Evolutionary conservation across 768 basidiomycete species (phyloP), one percentile per base, ranked within the genome.

Genomic region (Suillus clintonianus): DNA sequence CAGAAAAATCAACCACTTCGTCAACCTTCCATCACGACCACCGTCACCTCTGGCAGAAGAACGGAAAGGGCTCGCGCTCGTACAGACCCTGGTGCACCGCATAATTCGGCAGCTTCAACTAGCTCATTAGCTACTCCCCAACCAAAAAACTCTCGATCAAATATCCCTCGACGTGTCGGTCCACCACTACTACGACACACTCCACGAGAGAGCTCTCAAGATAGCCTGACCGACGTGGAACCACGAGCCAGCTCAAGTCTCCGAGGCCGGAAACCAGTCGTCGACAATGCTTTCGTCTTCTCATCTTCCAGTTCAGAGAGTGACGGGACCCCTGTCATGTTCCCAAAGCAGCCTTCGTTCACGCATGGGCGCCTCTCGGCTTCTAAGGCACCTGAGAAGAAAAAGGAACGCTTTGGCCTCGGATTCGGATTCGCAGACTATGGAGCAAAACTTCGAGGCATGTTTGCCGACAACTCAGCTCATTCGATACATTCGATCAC

Each of bases 281-380:
- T 85, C 30, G 76, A 81, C 8, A 84, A 83, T 62, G 78, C 80
- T 1, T 79, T 79, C 48, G 76, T 80, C 13, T 68, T 78, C n/a
- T 71, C 79, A 3, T 80, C 82, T 10, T 78, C 75, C 22, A 76
- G 81, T 54, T 81, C 81, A 4, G 82, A 80, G 32, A 77, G 77
- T 53, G 81, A 81, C 17, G 64, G 57, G 5, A 58, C 61, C 7
- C 50, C 64, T 43, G 43, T 34, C 39, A 67, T 67, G 30, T 64
- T 51, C 62, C 17, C 61, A 10, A 76, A 68, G 51, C 48, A 62
- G 17, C 71, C 69, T 17, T 15, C 54, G 5, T 59, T 68, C 4
- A 19, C 62, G 1, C 69, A 74, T 30, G 54, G 71, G 1, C 70
- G 74, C 51, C 66, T 68, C 0, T 66, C 65, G 34, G 68, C 70